phyloP scores from a whole-genome alignment of 495 filamentous ascomycete species.

The Neurospora sp. region DNA sequence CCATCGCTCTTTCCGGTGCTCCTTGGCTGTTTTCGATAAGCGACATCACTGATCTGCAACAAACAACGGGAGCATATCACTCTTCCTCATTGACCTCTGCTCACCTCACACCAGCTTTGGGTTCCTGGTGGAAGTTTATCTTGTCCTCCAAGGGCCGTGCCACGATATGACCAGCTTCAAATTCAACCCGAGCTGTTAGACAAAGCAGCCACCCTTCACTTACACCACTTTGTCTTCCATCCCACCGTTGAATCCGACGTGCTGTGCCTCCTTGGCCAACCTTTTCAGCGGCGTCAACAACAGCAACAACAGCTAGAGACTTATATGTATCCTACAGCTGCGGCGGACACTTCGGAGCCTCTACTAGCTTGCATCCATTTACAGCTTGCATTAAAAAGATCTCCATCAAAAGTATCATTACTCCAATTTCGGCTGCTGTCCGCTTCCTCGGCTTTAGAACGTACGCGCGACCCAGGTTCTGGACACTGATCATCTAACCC shows the following conservation, averaged over 20 bases:
- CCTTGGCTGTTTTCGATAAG: not conserved
- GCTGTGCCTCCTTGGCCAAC: not conserved
- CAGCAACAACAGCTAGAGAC: not conserved
- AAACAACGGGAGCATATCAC: not conserved
- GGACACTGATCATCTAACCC: not conserved
- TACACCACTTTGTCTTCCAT: not conserved
- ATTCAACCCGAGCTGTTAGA: not conserved
- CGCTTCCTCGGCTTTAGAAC: not conserved
- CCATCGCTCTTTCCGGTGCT: not conserved
- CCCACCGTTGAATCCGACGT: not conserved
- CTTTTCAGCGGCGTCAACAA: not conserved
- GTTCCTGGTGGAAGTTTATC: not conserved
- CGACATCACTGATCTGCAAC: not conserved
- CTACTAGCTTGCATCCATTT: not conserved
- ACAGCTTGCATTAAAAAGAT: not conserved
- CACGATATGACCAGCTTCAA: not conserved
- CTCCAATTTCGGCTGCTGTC: not conserved
- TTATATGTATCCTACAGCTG: not conserved
- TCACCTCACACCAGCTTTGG: not conserved
- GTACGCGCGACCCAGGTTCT: not conserved
- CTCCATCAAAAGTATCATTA: not conserved
- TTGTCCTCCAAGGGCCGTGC: not conserved
- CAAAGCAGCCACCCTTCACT: not conserved
- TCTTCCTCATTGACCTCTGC: not conserved
- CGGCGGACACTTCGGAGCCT: not conserved